These are phyloP conservation scores for Ceratocystis harringtonii DNA, from an alignment of 2,329 filamentous ascomycete genomes.

Conservation along the genomic window DNA sequence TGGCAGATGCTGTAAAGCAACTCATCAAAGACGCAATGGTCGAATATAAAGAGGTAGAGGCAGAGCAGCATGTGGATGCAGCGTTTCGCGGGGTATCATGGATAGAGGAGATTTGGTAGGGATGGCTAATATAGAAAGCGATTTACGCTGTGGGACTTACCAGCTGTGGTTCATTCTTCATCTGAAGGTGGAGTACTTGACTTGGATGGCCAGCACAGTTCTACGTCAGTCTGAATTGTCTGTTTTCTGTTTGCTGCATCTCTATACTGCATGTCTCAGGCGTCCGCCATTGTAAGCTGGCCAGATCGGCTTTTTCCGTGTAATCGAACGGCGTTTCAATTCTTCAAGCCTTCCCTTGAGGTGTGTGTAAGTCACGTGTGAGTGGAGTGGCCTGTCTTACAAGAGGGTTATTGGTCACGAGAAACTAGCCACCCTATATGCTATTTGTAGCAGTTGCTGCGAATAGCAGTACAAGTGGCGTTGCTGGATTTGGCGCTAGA, in stretches of 20 bases:
- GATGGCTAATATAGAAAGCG: neutral
- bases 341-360: neutral
- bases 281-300: neutral
- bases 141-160: too few relatives aligned
- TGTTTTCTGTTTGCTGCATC: neutral
- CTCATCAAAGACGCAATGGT: slow-evolving; percentile 37
- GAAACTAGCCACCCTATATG: neutral
- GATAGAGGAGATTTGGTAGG: slow-evolving; percentile 47
- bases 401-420: neutral
- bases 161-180: too few relatives aligned
- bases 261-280: neutral
- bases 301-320: neutral
- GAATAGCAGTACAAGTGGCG: neutral
- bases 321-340: neutral
- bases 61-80: slow-evolving; percentile 28
- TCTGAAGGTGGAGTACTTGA: too few relatives aligned
- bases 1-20: slow-evolving; percentile 40
- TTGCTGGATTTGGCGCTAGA: neutral
- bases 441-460: slow-evolving; percentile 2
- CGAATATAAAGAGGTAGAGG: slow-evolving; percentile 24
- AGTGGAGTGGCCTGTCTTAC: neutral
- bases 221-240: too few relatives aligned
- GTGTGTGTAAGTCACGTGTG: neutral
- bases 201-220: too few relatives aligned
- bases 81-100: slow-evolving; percentile 27